Evolutionary conservation across 163 green algal genomes (phyloP), one percentile per base, ranked within the genome.

Genomic region (Prototheca cutis): DNA sequence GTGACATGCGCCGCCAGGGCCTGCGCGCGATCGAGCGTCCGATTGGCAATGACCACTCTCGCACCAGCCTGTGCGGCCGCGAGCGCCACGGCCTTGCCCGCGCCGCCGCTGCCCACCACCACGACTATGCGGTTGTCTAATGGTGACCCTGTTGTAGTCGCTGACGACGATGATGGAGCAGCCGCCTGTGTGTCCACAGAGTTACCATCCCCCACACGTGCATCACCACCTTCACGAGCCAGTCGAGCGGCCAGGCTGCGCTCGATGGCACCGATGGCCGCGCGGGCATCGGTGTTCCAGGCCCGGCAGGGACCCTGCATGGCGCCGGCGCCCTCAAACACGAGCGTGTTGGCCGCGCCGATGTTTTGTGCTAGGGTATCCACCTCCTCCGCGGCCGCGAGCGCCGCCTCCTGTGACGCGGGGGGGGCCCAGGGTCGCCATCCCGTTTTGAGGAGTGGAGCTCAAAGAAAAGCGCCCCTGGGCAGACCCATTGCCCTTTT

Each of bases 251-350:
- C 34, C 71, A 81, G 40, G 6, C 73, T 83, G 0, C 70, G 42
- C 71, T 92, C 84, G 23, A 95, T 88, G 8, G 84, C 85, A 2
- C 42, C 62, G 39, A 97, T 91, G 17, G 90, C 91, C 0, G 91
- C 91, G 0, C 56, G 52, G 75, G 82, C 97, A 72, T 99, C 92
- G 1, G 92, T 99, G 79, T 99, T 99, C 79, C 85, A 92, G 2
- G 75, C 92, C n/a, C 76, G 78, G 27, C 58, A 61, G 17, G 33
- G 65, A 8, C 80, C 80, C 39, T 89, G 36, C 13, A 15, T 45
- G 13, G 17, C 17, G 36, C 36, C 13, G 36, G 36, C 18, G 42
- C 42, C 80, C 62, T 83, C 72, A 3, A 84, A 71, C 24, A 98
- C 75, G 6, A 98, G 73, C 21, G 91, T 98, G 81, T 98, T 98